Conservation (phyloP, 805 yeast genomes). For the Dipodascopsis uninucleata region DNA sequence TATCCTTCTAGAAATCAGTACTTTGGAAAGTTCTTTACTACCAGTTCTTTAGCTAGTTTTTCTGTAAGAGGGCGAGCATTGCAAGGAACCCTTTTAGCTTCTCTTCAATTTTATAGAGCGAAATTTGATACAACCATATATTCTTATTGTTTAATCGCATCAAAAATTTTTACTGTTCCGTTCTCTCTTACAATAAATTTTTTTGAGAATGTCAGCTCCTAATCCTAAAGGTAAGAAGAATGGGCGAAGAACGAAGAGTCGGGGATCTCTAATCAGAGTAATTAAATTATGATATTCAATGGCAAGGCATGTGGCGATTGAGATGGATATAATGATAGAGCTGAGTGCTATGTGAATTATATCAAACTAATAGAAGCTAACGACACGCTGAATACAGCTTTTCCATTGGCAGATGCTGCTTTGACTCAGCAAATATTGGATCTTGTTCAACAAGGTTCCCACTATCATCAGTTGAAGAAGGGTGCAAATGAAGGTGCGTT, state of each 20-base stretch:
- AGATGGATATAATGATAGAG: no score
- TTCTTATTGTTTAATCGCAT: background rate
- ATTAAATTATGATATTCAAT: no score
- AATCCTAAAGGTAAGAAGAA: conserved; percentile 78
- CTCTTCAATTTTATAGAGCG: conserved; percentile 9
- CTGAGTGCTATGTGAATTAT: no score
- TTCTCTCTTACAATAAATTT: no score
- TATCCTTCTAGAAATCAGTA: no score
- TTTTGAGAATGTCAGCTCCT: conserved; percentile 65
- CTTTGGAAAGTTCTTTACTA: no score
- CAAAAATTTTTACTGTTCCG: no score
- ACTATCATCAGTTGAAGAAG: conserved; percentile 96
- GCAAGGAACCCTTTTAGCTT: conserved; percentile 37
- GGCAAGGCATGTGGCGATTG: no score
- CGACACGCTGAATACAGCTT: conserved; percentile 70
- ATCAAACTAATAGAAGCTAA: background rate
- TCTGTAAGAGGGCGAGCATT: conserved; percentile 38
- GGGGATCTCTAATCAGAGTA: no score
- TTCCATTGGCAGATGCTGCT: conserved; percentile 96
- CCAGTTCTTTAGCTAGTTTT: no score
- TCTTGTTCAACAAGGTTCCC: conserved; percentile 96
- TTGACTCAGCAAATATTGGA: conserved; percentile 95
- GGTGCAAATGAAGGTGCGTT: conserved; percentile 98
- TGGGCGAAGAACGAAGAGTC: no score
- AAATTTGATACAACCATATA: no score